Conservation (phyloP, 768 basidiomycete species). For the Boletus patriciae region DNA sequence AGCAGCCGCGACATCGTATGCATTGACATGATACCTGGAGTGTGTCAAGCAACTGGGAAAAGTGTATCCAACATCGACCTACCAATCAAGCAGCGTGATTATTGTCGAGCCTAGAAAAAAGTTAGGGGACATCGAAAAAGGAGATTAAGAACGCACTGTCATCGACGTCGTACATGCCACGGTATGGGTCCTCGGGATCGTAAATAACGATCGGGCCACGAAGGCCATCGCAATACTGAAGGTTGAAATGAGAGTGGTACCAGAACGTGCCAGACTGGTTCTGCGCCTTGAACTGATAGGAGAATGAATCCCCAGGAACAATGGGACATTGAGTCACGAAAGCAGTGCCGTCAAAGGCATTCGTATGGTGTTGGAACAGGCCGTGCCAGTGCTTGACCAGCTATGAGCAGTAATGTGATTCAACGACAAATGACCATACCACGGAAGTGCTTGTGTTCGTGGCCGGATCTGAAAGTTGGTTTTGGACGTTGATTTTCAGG, state of each 20-base stretch:
- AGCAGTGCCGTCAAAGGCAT: constrained; percentile 45
- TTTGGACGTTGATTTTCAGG: constrained; percentile 44
- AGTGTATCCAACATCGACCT: not conserved
- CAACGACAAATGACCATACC: constrained; percentile 25
- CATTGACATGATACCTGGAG: constrained; percentile 24
- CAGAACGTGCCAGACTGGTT: constrained; percentile 43
- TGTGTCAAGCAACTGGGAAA: not conserved
- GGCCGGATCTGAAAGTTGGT: constrained; percentile 38
- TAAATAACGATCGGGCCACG: constrained; percentile 50
- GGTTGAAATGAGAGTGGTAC: constrained; percentile 48
- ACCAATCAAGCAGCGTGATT: constrained; percentile 44
- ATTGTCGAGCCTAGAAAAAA: constrained; percentile 35
- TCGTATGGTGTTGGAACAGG: constrained; percentile 41
- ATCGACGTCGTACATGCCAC: constrained; percentile 40
- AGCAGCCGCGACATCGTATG: constrained; percentile 20
- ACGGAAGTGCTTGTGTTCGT: constrained; percentile 44
- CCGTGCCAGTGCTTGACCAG: constrained; percentile 46
- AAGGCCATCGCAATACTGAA: constrained; percentile 58
- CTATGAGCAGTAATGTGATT: not conserved
- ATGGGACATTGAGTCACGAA: constrained; percentile 53
- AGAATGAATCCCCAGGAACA: constrained; percentile 37
- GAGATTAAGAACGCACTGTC: constrained; percentile 19
- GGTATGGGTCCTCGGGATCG: constrained; percentile 37
- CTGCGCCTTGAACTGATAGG: constrained; percentile 36
- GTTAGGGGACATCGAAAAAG: not conserved